Conservation (phyloP, 2,329 filamentous ascomycete genomes). For the Aureobasidium vineae region DNA sequence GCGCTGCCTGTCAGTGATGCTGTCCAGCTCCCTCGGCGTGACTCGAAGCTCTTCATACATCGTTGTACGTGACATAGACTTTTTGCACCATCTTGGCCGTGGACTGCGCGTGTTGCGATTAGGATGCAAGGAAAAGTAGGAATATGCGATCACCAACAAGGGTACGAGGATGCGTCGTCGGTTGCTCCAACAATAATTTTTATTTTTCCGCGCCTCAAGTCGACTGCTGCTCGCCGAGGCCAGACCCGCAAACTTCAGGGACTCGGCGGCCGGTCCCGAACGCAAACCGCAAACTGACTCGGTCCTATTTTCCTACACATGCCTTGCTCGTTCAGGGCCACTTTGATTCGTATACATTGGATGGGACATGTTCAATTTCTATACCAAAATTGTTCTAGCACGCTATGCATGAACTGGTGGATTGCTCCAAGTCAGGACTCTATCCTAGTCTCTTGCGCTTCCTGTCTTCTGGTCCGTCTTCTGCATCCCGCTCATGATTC, state of each 20-base stretch:
- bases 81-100: slow-evolving; percentile 60
- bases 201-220: slow-evolving; percentile 13
- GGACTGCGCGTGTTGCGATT: slow-evolving; percentile 1
- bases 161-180: background rate
- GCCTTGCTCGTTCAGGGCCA: background rate
- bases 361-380: slow-evolving; percentile 9
- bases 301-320: background rate
- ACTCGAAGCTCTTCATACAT: slow-evolving; percentile 58
- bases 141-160: slow-evolving; percentile 6
- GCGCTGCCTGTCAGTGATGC: slow-evolving; percentile 26
- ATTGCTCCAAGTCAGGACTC: slow-evolving; percentile 27
- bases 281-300: background rate
- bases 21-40: background rate
- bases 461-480: slow-evolving; percentile 60
- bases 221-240: slow-evolving; percentile 10
- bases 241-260: slow-evolving; percentile 5
- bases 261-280: slow-evolving; percentile 2
- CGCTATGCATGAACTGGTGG: background rate
- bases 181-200: slow-evolving; percentile 13
- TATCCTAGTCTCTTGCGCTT: slow-evolving; percentile 59
- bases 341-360: background rate
- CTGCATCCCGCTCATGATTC: slow-evolving; percentile 56
- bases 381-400: background rate
- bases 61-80: slow-evolving; percentile 87
- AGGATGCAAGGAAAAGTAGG: slow-evolving; percentile 5